Evolutionary conservation across 768 basidiomycete species (phyloP).

Genomic region (Inosperma sp.): DNA sequence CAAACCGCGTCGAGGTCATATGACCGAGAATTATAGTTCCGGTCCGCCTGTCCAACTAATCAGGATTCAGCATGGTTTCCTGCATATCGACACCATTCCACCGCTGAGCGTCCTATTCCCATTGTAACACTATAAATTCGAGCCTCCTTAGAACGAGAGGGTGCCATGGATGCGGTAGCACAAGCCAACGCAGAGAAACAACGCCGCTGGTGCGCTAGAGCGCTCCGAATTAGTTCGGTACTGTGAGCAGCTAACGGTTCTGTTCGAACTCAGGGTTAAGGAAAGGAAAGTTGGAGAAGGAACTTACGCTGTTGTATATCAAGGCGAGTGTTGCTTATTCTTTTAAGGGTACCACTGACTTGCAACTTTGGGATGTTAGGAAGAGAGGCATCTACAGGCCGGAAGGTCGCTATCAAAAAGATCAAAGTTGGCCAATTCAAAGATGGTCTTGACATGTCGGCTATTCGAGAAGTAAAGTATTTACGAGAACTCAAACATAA

Average conservation of each 20-base stretch:
- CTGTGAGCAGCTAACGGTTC: background rate
- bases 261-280: slow-evolving; percentile 51
- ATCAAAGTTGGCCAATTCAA: slow-evolving; percentile 96
- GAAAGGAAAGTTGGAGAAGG: slow-evolving; percentile 86
- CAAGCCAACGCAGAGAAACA: slow-evolving; percentile 71
- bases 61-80: background rate
- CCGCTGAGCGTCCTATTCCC: background rate
- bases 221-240: background rate
- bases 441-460: slow-evolving; percentile 98
- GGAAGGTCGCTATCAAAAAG: slow-evolving; percentile 93
- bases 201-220: slow-evolving; percentile 21
- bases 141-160: background rate
- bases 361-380: background rate
- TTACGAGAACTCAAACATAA: slow-evolving; percentile 90
- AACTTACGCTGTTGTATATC: slow-evolving; percentile 94
- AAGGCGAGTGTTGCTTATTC: slow-evolving; percentile 51
- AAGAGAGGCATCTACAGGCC: background rate
- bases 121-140: background rate
- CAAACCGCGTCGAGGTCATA: background rate
- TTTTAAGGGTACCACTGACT: background rate
- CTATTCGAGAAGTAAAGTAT: slow-evolving; percentile 96
- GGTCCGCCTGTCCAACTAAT: no score
- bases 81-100: background rate
- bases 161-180: slow-evolving; percentile 75
- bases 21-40: no score